A percentile compares a stretch with the other conserved stretches of the same genome.
Conservation (phyloP, 495 filamentous ascomycete genomes). For the Pseudoneurospora amorphoporcata region DNA sequence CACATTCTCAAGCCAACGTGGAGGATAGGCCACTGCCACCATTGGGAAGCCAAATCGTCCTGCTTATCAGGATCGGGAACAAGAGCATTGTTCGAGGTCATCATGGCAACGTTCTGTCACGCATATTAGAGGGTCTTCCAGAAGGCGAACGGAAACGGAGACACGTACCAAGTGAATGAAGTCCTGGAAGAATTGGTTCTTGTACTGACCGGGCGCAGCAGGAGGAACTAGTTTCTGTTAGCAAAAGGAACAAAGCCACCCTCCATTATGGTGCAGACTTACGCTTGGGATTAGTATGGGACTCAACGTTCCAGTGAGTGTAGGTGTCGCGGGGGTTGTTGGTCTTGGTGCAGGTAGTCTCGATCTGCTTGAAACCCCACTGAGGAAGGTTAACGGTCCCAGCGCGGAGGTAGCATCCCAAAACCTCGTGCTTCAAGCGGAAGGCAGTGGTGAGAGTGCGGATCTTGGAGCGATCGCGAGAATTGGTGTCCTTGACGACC, state of each 20-base stretch:
- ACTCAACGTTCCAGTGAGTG: conserved; percentile 98
- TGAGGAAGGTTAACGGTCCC: conserved; percentile 95
- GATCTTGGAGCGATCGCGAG: conserved; percentile 72
- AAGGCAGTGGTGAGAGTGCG: conserved; percentile 92
- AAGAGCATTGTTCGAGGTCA: conserved; percentile 98
- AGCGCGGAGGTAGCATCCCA: conserved; percentile 90
- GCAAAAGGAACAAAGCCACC: not conserved
- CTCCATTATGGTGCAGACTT: conserved; percentile 31
- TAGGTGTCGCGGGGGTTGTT: conserved; percentile 89
- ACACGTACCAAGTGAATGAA: conserved; percentile 67
- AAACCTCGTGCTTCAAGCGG: conserved; percentile 68
- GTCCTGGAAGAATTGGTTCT: conserved; percentile 91
- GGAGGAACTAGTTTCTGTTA: conserved; percentile 60
- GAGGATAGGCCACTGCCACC: conserved; percentile 98
- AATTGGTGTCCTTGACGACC: conserved; percentile 80
- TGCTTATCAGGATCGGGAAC: conserved; percentile 98
- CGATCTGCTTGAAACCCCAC: conserved; percentile 99
- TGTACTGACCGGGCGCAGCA: conserved; percentile 85
- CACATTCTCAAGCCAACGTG: conserved; percentile 96
- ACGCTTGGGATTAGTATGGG: conserved; percentile 90
- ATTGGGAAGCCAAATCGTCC: conserved; percentile 90
- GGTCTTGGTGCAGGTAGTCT: conserved; percentile 87
- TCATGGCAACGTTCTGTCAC: conserved; percentile 84
- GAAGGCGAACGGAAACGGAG: not conserved
- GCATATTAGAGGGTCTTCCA: conserved; percentile 2